Conservation (phyloP, 2,329 filamentous ascomycete species). For the Hypoxylon sp. region DNA sequence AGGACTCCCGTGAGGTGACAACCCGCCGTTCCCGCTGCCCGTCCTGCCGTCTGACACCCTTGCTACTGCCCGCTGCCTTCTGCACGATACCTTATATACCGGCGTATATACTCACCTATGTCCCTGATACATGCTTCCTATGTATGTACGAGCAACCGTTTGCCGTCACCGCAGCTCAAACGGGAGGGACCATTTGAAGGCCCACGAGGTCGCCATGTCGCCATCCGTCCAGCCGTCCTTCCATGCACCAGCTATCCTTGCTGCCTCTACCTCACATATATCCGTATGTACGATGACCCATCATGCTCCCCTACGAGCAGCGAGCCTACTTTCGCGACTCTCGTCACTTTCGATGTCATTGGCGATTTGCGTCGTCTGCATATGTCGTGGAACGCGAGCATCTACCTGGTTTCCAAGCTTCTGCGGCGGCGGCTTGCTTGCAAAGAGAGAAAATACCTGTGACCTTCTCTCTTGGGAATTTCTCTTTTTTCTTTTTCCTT, state of each 20-base stretch:
- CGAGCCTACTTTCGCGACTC: conserved; percentile 2
- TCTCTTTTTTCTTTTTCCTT: neutral
- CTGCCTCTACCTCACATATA: neutral
- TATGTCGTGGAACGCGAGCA: conserved; percentile 26
- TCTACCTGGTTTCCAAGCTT: conserved; percentile 1
- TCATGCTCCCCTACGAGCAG: conserved; percentile 7
- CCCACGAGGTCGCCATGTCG: conserved; percentile 32
- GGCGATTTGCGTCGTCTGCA: conserved; percentile 27
- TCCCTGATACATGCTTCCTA: too few species aligned
- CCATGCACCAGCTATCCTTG: conserved; percentile 7
- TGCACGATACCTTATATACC: conserved; percentile 20
- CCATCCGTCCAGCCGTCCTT: conserved; percentile 14
- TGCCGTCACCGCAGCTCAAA: conserved; percentile 25
- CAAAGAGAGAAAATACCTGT: neutral
- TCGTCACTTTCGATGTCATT: neutral
- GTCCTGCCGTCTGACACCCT: too few species aligned
- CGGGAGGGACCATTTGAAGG: conserved; percentile 18
- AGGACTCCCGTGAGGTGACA: conserved; percentile 26
- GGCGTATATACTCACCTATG: too few species aligned
- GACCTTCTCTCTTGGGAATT: neutral
- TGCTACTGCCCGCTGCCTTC: too few species aligned
- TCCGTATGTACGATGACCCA: neutral
- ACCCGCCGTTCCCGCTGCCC: conserved; percentile 33
- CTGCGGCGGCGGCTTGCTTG: conserved; percentile 16
- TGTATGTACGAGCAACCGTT: conserved; percentile 7